These are phyloP conservation scores for Podaxis mareebaensis DNA, from an alignment of 768 basidiomycete genomes.

Conservation along the genomic window DNA sequence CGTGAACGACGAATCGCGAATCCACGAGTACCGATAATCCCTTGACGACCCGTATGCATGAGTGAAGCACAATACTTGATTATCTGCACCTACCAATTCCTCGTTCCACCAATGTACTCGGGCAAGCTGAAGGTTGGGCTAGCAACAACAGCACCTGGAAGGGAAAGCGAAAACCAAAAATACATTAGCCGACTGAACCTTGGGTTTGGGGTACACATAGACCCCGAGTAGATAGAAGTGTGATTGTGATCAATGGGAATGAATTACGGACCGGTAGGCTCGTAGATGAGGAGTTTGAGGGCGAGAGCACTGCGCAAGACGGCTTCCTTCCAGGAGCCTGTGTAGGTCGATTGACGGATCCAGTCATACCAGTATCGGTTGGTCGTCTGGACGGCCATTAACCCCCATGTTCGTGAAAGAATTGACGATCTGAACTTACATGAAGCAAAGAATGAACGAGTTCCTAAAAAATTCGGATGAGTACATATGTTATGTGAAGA, in stretches of 20 bases:
- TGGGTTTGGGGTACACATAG: not conserved
- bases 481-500: constrained; percentile 24
- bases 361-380: constrained; percentile 85
- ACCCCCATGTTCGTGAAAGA: not conserved
- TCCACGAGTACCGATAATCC: constrained; percentile 83
- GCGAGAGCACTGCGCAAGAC: constrained; percentile 93
- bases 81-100: constrained; percentile 68
- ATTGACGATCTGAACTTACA: constrained; percentile 35
- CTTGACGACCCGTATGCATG: constrained; percentile 26
- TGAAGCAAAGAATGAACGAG: constrained; percentile 58
- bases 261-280: constrained; percentile 67
- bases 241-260: not conserved
- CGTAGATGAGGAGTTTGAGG: constrained; percentile 89
- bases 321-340: constrained; percentile 93
- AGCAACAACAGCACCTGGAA: constrained; percentile 82
- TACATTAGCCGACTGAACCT: constrained; percentile 1
- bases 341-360: constrained; percentile 88
- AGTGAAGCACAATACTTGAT: not conserved
- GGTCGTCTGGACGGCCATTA: constrained; percentile 47
- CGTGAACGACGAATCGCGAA: constrained; percentile 95
- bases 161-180: not conserved
- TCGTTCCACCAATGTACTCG: constrained; percentile 85
- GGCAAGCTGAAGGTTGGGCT: constrained; percentile 95
- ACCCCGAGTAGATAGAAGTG: constrained; percentile 3
- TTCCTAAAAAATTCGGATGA: constrained; percentile 34